A percentile compares a stretch with the other conserved stretches of the same genome.
Conservation (phyloP, 2,329 filamentous ascomycete species). For the Scorias spongiosa region DNA sequence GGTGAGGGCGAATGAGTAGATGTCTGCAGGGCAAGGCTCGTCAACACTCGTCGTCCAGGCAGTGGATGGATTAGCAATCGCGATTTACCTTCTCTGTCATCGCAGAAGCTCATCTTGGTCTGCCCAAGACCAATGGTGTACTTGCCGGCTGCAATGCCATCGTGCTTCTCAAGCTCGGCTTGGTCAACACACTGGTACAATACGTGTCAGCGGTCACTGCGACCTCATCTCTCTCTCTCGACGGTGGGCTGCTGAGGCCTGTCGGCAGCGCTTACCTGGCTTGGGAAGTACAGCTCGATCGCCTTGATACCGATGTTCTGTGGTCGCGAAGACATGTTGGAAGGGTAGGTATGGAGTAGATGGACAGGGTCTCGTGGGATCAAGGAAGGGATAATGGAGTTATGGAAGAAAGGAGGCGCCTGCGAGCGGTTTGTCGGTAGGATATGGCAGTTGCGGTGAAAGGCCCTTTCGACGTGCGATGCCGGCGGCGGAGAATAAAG, state of each 20-base stretch:
- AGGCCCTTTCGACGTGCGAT: neutral
- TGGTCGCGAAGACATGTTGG: constrained; percentile 29
- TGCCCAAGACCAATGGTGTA: constrained; percentile 41
- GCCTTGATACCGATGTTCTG: constrained; percentile 39
- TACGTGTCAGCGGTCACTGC: constrained; percentile 4
- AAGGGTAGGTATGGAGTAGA: neutral
- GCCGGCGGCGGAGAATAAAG: neutral
- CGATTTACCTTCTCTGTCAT: constrained; percentile 34
- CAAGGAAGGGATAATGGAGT: neutral
- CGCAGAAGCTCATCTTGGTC: constrained; percentile 41
- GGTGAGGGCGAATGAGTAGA: constrained; percentile 39
- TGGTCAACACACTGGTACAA: constrained; percentile 36
- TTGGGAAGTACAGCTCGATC: constrained; percentile 40
- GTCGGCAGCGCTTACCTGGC: constrained; percentile 26
- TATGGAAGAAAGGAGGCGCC: neutral
- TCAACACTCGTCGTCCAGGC: neutral
- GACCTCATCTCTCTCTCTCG: neutral
- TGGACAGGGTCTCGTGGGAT: neutral
- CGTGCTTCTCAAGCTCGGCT: constrained; percentile 38
- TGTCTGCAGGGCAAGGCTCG: constrained; percentile 23
- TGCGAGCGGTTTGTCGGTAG: neutral
- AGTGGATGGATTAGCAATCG: neutral
- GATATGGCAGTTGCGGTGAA: neutral
- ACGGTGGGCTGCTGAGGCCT: neutral
- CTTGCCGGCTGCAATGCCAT: constrained; percentile 36